phyloP scores from a whole-genome alignment of 140 eudicot genomes.

The Anethum foeniculum region DNA sequence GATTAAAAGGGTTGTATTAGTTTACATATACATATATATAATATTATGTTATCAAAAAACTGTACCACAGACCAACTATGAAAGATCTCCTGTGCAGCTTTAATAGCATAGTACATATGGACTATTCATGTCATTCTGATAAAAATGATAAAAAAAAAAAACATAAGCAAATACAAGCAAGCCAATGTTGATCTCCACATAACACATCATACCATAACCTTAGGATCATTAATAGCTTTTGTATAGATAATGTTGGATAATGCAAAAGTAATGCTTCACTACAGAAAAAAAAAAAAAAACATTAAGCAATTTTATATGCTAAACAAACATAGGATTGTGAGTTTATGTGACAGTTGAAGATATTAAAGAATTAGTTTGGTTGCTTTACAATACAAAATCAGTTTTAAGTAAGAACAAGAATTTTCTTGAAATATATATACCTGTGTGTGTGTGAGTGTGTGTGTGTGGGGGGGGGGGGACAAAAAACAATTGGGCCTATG shows the following conservation, averaged over 20 bases:
- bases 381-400: not conserved
- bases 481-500: not conserved
- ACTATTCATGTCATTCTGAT: not conserved
- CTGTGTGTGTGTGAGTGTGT: not conserved
- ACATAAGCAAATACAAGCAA: not conserved
- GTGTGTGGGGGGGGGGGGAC: too few relatives aligned
- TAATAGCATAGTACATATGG: not conserved
- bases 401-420: not conserved
- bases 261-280: not conserved
- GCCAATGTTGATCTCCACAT: not conserved
- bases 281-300: not conserved
- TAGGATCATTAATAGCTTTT: not conserved
- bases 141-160: not conserved
- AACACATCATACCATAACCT: not conserved
- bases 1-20: not conserved
- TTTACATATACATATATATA: not conserved
- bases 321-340: not conserved
- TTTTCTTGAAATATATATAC: too few relatives aligned
- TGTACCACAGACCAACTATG: not conserved
- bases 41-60: not conserved
- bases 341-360: not conserved
- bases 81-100: not conserved
- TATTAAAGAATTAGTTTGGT: not conserved
- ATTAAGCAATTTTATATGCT: not conserved
- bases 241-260: not conserved